These are phyloP conservation scores for Pichia sp. DNA, from an alignment of 1,139 yeast genomes.

Conservation along the genomic window DNA sequence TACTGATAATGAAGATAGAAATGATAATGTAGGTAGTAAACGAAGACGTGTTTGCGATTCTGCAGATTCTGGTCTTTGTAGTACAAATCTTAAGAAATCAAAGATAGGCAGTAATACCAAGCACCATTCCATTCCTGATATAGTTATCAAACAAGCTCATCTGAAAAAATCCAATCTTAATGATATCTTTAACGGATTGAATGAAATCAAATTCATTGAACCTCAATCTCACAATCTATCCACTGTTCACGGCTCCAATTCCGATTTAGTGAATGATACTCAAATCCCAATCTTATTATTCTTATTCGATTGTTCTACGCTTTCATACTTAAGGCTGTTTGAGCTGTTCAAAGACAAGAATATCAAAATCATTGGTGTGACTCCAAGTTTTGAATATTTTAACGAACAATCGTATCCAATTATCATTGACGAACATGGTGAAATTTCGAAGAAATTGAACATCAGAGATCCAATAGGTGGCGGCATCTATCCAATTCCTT, in stretches of 20 bases:
- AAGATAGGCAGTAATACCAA: neutral
- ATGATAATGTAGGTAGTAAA: neutral
- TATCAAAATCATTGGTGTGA: constrained; percentile 22
- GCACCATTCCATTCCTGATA: constrained; percentile 9
- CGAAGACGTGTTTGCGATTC: neutral
- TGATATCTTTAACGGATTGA: constrained; percentile 11
- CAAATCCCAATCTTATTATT: constrained; percentile 10
- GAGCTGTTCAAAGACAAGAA: constrained; percentile 6
- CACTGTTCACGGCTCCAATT: neutral
- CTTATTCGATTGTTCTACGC: constrained; percentile 12
- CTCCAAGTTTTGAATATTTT: constrained; percentile 19
- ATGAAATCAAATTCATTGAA: constrained; percentile 8
- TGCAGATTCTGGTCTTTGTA: neutral
- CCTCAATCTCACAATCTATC: constrained; percentile 10
- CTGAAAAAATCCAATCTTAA: constrained; percentile 17
- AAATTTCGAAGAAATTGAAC: constrained; percentile 30
- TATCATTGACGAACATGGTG: constrained; percentile 28
- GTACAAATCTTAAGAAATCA: neutral
- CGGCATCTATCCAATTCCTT: constrained; percentile 47
- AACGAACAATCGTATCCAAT: constrained; percentile 26
- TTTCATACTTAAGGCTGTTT: constrained; percentile 6
- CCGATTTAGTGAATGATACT: neutral
- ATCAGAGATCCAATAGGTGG: constrained; percentile 51
- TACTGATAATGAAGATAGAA: neutral
- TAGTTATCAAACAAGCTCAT: constrained; percentile 24